Conservation (phyloP, 2,329 filamentous ascomycete genomes). For the Phaeosphaeriaceae sp. region DNA sequence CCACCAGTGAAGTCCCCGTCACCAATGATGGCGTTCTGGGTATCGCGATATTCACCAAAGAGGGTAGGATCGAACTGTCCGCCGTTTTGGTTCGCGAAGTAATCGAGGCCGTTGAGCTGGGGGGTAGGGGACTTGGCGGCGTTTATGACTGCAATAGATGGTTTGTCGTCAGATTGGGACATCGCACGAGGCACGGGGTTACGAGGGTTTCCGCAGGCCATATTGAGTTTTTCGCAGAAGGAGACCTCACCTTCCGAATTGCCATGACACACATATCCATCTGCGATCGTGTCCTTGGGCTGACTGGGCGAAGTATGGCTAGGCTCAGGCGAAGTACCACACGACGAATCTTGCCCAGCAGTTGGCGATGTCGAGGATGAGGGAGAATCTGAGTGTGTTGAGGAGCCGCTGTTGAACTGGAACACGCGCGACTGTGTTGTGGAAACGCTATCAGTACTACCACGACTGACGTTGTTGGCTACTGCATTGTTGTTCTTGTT, state of each 20-base stretch:
- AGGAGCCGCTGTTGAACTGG: conserved; percentile 58
- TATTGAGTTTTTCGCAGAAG: conserved; percentile 64
- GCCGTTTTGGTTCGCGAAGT: conserved; percentile 79
- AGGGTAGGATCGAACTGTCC: conserved; percentile 90
- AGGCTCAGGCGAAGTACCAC: conserved; percentile 80
- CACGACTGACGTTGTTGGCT: conserved; percentile 24
- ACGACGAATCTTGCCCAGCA: conserved; percentile 62
- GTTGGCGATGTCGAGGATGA: conserved; percentile 61
- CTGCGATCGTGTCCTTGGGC: conserved; percentile 62
- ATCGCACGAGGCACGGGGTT: conserved; percentile 60
- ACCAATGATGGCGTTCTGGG: conserved; percentile 78
- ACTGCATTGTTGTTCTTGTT: conserved; percentile 18
- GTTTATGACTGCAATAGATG: conserved; percentile 45
- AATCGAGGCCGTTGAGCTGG: conserved; percentile 67
- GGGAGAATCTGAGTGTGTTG: conserved; percentile 57
- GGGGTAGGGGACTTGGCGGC: conserved; percentile 37
- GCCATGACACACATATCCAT: conserved; percentile 55
- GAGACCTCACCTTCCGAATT: conserved; percentile 59
- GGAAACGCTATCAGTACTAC: conserved; percentile 52
- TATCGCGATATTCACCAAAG: conserved; percentile 91
- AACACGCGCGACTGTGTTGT: conserved; percentile 54
- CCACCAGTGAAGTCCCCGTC: conserved; percentile 72
- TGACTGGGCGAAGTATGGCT: conserved; percentile 76
- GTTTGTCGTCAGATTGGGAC: conserved; percentile 51
- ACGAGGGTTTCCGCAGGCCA: conserved; percentile 61